Conservation (phyloP, 2,329 filamentous ascomycete species). For the Neopestalotiopsis clavispora region DNA sequence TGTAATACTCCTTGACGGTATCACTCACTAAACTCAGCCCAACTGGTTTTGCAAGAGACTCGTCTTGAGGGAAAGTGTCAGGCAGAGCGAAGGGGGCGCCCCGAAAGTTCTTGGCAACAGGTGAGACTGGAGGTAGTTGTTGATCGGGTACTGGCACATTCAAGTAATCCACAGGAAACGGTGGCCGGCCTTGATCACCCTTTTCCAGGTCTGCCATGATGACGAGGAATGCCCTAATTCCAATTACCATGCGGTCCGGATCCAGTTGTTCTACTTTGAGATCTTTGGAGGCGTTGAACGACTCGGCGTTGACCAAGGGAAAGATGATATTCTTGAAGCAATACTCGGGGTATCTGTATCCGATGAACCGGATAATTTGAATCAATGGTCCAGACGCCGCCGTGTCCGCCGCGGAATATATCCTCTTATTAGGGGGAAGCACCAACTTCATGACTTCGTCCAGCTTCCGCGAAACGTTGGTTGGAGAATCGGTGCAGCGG, state of each 20-base stretch:
- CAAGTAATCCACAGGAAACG: conserved; percentile 77
- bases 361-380: conserved; percentile 92
- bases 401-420: conserved; percentile 81
- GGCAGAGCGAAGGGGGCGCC: conserved; percentile 30
- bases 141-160: conserved; percentile 46
- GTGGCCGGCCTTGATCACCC: conserved; percentile 75
- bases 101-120: conserved; percentile 48
- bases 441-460: conserved; percentile 89
- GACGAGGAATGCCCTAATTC: conserved; percentile 89
- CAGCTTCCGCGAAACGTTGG: conserved; percentile 75
- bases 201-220: conserved; percentile 94
- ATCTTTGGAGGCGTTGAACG: conserved; percentile 78
- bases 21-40: conserved; percentile 71
- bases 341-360: conserved; percentile 90
- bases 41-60: conserved; percentile 70
- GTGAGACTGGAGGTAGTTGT: conserved; percentile 48
- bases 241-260: conserved; percentile 96
- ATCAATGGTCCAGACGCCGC: conserved; percentile 89
- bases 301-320: conserved; percentile 88
- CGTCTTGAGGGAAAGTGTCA: conserved; percentile 51
- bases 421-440: conserved; percentile 78
- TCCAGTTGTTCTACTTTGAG: conserved; percentile 90
- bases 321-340: conserved; percentile 95
- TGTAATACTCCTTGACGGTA: conserved; percentile 81
- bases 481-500: conserved; percentile 74